These are phyloP conservation scores for Phyllosticta citriasiana DNA, from an alignment of 2,329 filamentous ascomycete genomes.

Conservation along the genomic window DNA sequence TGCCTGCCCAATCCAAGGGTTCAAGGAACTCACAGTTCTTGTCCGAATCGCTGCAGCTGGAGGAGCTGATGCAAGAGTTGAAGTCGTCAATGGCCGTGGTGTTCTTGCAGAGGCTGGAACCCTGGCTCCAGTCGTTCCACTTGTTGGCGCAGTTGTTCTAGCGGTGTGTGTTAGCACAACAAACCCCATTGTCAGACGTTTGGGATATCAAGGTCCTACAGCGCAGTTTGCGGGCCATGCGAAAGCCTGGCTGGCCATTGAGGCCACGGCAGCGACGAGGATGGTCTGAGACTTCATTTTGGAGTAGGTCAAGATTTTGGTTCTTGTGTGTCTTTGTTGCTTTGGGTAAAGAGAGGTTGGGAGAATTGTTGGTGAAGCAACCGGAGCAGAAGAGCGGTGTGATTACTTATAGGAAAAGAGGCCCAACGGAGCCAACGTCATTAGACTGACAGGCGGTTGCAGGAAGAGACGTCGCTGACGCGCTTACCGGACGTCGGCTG, in stretches of 20 bases:
- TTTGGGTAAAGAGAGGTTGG: constrained; percentile 13
- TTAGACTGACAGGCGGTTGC: background rate
- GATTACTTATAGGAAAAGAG: background rate
- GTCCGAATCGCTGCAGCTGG: constrained; percentile 15
- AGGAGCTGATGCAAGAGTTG: constrained; percentile 16
- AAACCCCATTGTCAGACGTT: background rate
- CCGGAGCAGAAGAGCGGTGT: background rate
- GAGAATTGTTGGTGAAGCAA: background rate
- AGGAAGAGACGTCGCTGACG: background rate
- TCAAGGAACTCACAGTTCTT: constrained; percentile 12
- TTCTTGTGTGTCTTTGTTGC: constrained; percentile 18
- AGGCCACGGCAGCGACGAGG: constrained; percentile 5
- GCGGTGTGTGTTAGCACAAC: background rate
- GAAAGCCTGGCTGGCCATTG: background rate
- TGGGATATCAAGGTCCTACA: background rate
- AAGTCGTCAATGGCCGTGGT: constrained; percentile 13
- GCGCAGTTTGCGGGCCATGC: constrained; percentile 5
- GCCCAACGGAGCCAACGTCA: background rate
- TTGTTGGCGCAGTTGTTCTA: background rate
- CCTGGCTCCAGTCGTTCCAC: background rate
- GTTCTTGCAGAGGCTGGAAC: constrained; percentile 15
- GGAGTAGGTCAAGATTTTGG: background rate
- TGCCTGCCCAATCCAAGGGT: background rate
- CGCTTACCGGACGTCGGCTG: background rate
- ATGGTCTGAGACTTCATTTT: constrained; percentile 10